Conservation (phyloP, 495 filamentous ascomycete species). For the Penicillium lividum region DNA sequence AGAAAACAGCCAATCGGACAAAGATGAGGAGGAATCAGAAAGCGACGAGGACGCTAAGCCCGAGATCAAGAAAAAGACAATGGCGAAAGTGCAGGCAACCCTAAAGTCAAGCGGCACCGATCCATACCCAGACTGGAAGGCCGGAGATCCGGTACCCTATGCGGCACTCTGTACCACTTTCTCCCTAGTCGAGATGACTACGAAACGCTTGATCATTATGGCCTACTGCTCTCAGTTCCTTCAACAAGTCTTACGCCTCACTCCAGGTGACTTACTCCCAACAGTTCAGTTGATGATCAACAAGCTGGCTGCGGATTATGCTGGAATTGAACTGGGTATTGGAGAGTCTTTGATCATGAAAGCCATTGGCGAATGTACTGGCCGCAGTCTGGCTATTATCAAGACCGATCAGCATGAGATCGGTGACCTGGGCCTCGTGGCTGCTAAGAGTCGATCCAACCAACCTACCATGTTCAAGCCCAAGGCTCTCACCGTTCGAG, state of each 20-base stretch:
- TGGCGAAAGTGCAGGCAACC: slow-evolving; percentile 80
- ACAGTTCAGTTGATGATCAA: slow-evolving; percentile 96
- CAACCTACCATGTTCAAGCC: slow-evolving; percentile 98
- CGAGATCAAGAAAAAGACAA: slow-evolving; percentile 70
- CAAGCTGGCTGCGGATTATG: slow-evolving; percentile 94
- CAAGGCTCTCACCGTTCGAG: slow-evolving; percentile 81
- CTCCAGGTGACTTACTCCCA: slow-evolving; percentile 82
- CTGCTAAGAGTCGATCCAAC: slow-evolving; percentile 88
- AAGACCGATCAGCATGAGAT: slow-evolving; percentile 95
- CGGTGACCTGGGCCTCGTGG: slow-evolving; percentile 91
- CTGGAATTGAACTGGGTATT: slow-evolving; percentile 93
- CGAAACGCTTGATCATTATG: slow-evolving; percentile 82
- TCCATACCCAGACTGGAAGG: slow-evolving; percentile 91
- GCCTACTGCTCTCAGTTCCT: slow-evolving; percentile 89
- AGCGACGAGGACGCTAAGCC: slow-evolving; percentile 69
- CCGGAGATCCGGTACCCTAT: slow-evolving; percentile 87
- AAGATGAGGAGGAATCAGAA: slow-evolving; percentile 49
- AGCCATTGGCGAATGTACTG: slow-evolving; percentile 91
- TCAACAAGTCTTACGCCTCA: slow-evolving; percentile 87
- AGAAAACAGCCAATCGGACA: slow-evolving; percentile 40
- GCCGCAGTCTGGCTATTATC: slow-evolving; percentile 80
- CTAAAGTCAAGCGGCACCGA: slow-evolving; percentile 67
- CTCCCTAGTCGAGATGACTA: slow-evolving; percentile 88
- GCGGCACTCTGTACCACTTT: slow-evolving; percentile 94
- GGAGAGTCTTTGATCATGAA: slow-evolving; percentile 99